phyloP scores from a whole-genome alignment of 2,329 filamentous ascomycete species.

The Emergomyces orientalis region DNA sequence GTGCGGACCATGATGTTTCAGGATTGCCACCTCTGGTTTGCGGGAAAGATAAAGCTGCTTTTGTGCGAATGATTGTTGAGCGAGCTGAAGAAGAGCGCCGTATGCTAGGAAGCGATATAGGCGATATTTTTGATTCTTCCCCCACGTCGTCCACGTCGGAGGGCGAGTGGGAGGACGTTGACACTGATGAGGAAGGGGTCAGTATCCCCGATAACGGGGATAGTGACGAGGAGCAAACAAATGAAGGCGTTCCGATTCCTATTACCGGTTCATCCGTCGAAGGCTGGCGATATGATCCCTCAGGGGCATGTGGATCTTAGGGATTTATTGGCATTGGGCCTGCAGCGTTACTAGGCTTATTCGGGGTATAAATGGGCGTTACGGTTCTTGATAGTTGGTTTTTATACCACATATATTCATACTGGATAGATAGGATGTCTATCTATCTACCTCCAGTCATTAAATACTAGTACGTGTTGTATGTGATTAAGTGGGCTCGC shows the following conservation, averaged over 20 bases:
- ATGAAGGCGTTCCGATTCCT: constrained; percentile 1
- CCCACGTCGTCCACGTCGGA: background rate
- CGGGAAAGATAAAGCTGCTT: constrained; percentile 6
- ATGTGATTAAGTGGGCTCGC: background rate
- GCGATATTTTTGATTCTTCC: constrained; percentile 5
- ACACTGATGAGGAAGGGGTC: background rate
- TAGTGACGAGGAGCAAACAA: background rate
- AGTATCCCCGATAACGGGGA: background rate
- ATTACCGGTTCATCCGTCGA: background rate
- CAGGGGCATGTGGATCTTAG: background rate
- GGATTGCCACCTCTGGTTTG: background rate
- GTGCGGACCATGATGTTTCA: background rate
- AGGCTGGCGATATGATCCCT: background rate
- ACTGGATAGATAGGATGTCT: background rate
- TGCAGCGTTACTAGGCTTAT: background rate
- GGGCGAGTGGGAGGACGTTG: background rate
- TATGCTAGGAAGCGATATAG: constrained; percentile 6
- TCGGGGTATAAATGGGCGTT: background rate
- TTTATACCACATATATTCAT: background rate
- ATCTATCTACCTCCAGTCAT: background rate
- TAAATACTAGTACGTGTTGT: background rate
- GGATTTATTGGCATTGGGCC: background rate
- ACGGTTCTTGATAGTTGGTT: background rate
- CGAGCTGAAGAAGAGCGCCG: background rate
- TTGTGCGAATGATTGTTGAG: background rate